phyloP scores from a whole-genome alignment of 1,139 yeast species.

The Debaryomyces singareniensis region DNA sequence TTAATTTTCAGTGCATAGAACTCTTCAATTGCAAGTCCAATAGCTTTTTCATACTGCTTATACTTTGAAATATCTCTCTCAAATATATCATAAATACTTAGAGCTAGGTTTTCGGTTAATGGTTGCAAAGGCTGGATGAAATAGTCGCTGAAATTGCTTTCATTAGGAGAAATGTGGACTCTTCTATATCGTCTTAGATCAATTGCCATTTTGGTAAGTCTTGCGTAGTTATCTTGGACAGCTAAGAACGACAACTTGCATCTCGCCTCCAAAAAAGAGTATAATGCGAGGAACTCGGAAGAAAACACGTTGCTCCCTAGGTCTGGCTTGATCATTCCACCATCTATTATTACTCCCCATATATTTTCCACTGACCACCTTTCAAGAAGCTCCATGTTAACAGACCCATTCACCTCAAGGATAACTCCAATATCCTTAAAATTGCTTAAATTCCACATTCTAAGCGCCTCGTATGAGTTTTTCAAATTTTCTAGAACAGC shows the following conservation, averaged over 20 bases:
- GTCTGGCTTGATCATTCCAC: too few species aligned
- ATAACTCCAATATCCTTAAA: constrained; percentile 1
- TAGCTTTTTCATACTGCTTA: constrained; percentile 59
- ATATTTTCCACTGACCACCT: constrained; percentile 3
- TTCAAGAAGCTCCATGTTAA: background rate
- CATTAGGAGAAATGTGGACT: too few species aligned
- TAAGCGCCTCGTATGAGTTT: too few species aligned
- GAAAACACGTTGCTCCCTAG: too few species aligned
- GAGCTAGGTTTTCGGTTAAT: constrained; percentile 46
- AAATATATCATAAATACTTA: constrained; percentile 58
- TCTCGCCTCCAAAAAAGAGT: too few species aligned
- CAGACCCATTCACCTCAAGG: constrained; percentile 1
- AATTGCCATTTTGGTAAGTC: too few species aligned
- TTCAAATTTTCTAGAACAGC: too few species aligned
- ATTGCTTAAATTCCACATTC: too few species aligned
- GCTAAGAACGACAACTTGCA: too few species aligned
- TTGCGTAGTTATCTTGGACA: too few species aligned
- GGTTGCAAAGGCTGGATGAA: constrained; percentile 63
- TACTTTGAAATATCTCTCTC: constrained; percentile 69
- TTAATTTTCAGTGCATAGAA: constrained; percentile 1
- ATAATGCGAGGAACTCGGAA: too few species aligned
- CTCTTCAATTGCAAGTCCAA: constrained; percentile 46
- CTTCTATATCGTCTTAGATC: too few species aligned
- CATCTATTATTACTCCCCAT: constrained; percentile 1
- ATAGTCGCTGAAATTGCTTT: constrained; percentile 3